A percentile compares a stretch with the other conserved stretches of the same genome.
Conservation (phyloP, 495 filamentous ascomycete species). For the Penicillium taxi region DNA sequence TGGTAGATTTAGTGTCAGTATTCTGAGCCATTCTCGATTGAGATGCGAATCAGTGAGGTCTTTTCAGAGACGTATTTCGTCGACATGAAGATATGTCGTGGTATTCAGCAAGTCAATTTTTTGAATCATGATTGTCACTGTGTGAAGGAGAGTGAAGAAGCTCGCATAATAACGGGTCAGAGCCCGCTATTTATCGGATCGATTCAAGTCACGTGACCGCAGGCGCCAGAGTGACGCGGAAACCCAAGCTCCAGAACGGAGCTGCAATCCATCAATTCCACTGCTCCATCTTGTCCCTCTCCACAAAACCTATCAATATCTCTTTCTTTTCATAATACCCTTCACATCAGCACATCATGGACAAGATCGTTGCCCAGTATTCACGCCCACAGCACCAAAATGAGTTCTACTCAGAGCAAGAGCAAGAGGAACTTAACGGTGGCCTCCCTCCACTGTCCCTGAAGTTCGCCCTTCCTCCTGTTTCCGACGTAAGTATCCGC, state of each 20-base stretch:
- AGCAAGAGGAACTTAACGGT: conserved; percentile 64
- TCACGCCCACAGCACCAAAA: conserved; percentile 62
- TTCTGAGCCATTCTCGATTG: too few relatives aligned
- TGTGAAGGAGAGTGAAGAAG: too few relatives aligned
- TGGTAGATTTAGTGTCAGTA: too few relatives aligned
- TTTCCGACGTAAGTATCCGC: conserved; percentile 73
- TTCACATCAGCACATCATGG: conserved; percentile 52
- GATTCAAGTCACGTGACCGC: conserved; percentile 39
- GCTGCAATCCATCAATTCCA: conserved; percentile 23
- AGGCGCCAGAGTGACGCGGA: conserved; percentile 43
- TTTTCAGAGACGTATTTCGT: too few relatives aligned
- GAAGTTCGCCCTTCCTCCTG: conserved; percentile 89
- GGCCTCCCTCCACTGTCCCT: conserved; percentile 66
- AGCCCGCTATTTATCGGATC: too few relatives aligned
- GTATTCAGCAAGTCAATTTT: too few relatives aligned
- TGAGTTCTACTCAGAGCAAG: conserved; percentile 64
- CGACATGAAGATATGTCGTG: too few relatives aligned
- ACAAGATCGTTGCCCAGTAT: conserved; percentile 87
- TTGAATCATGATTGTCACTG: too few relatives aligned
- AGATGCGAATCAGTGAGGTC: too few relatives aligned
- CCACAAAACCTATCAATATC: too few relatives aligned
- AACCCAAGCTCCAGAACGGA: conserved; percentile 28
- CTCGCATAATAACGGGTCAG: too few relatives aligned
- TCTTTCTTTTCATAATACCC: conserved; percentile 2
- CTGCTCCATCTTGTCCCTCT: conserved; percentile 9